Conservation (phyloP, 352 stramenopile genomes). For the Globisporangium heterothallicum region DNA sequence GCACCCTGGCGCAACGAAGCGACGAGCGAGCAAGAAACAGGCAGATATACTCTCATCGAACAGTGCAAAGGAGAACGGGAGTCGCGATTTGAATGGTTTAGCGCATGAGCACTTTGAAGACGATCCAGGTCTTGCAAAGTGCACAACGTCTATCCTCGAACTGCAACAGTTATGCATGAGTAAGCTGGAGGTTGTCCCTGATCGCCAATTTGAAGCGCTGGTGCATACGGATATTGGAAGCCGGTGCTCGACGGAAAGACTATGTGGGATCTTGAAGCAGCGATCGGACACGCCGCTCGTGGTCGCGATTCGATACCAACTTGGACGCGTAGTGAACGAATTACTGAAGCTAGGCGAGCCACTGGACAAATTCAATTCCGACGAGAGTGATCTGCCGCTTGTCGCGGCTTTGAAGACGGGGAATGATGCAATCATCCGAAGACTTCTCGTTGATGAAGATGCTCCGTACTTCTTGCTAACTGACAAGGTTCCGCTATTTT, state of each 20-base stretch:
- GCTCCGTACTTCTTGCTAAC: conserved; percentile 70
- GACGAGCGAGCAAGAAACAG: conserved; percentile 11
- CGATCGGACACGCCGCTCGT: conserved; percentile 62
- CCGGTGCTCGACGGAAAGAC: conserved; percentile 57
- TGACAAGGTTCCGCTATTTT: conserved; percentile 73
- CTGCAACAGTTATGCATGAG: conserved; percentile 53
- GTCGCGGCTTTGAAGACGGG: conserved; percentile 61
- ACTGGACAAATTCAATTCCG: conserved; percentile 34
- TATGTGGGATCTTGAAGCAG: conserved; percentile 57
- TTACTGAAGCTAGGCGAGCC: conserved; percentile 48
- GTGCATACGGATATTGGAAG: conserved; percentile 57
- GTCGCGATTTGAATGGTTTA: conserved; percentile 1
- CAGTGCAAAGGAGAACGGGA: background rate
- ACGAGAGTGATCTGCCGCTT: conserved; percentile 59
- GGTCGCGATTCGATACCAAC: conserved; percentile 73
- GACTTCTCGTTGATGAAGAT: conserved; percentile 62
- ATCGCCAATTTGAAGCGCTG: conserved; percentile 47
- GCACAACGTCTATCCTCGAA: conserved; percentile 17
- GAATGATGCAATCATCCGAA: conserved; percentile 72
- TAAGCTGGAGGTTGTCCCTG: conserved; percentile 42
- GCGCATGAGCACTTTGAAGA: conserved; percentile 5
- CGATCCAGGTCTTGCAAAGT: conserved; percentile 7
- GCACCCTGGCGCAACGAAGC: conserved; percentile 12
- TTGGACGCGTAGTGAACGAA: conserved; percentile 77
- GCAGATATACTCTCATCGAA: background rate